Evolutionary conservation across 371 early-diverging fungal genomes (phyloP).

Genomic region (Mortierella sp.): DNA sequence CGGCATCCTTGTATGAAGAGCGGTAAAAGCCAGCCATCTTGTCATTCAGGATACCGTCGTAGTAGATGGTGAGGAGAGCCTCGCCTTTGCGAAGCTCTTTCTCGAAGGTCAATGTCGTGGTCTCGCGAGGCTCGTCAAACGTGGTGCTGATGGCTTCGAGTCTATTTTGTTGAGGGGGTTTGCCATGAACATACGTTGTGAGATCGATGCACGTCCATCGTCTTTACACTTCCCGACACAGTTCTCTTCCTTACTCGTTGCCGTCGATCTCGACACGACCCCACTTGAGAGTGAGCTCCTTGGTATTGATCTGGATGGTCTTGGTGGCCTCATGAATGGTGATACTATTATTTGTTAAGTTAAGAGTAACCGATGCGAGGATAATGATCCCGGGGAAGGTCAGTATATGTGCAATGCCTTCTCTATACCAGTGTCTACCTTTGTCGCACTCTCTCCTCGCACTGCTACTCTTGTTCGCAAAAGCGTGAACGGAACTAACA

Average conservation of each 20-base stretch:
- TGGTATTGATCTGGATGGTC: slow-evolving; percentile 72
- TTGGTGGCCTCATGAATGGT: slow-evolving; percentile 65
- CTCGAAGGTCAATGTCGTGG: slow-evolving; percentile 71
- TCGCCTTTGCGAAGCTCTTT: slow-evolving; percentile 61
- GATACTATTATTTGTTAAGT: slow-evolving; percentile 34
- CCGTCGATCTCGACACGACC: slow-evolving; percentile 51
- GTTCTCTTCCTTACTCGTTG: slow-evolving; percentile 22
- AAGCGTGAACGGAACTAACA: too few species aligned
- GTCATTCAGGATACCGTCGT: slow-evolving; percentile 80
- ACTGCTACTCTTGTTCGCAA: too few species aligned
- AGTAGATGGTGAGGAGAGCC: slow-evolving; percentile 69
- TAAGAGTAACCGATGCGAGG: background rate
- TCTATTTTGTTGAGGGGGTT: slow-evolving; percentile 50
- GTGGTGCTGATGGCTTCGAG: slow-evolving; percentile 57
- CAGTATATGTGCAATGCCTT: too few species aligned
- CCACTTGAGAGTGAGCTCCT: slow-evolving; percentile 57
- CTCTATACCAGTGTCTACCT: too few species aligned
- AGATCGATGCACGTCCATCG: too few species aligned
- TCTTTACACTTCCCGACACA: background rate
- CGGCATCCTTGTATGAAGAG: slow-evolving; percentile 71
- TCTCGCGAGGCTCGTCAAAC: slow-evolving; percentile 67
- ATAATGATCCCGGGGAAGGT: too few species aligned
- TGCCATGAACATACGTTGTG: too few species aligned
- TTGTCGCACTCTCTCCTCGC: too few species aligned
- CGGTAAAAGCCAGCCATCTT: slow-evolving; percentile 92